phyloP scores from a whole-genome alignment of 1,139 yeast species.

The Taphrina flavorubra region DNA sequence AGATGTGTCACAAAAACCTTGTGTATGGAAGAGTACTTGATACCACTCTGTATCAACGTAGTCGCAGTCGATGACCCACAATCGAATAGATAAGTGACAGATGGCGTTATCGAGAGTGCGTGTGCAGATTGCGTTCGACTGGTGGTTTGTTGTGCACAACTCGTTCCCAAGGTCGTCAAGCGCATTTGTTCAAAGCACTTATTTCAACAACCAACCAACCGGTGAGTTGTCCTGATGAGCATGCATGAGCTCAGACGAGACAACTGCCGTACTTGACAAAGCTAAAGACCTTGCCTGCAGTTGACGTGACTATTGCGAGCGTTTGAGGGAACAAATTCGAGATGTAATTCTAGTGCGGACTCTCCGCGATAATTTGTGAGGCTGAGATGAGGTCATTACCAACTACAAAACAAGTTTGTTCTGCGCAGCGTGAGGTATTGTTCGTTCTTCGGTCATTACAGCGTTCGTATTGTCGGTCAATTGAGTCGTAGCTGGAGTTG shows the following conservation, averaged over 20 bases:
- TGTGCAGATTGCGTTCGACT: conserved; percentile 35
- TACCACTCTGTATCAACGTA: conserved; percentile 16
- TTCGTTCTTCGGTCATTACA: neutral
- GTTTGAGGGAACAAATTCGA: neutral
- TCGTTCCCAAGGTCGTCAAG: conserved; percentile 32
- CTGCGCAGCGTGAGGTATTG: too few species aligned
- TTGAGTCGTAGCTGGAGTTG: neutral
- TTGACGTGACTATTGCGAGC: neutral
- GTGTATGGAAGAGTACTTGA: conserved; percentile 19
- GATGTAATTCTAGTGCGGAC: neutral
- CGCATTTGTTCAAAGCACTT: conserved; percentile 6
- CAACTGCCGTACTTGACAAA: neutral
- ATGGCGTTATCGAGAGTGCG: conserved; percentile 18
- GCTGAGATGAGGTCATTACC: conserved; percentile 6
- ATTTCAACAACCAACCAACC: too few species aligned
- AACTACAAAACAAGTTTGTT: too few species aligned
- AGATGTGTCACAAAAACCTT: conserved; percentile 38
- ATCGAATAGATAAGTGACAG: conserved; percentile 27
- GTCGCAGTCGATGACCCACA: conserved; percentile 34
- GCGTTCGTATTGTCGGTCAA: neutral
- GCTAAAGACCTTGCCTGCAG: too few species aligned
- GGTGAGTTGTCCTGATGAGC: too few species aligned
- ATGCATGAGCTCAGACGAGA: too few species aligned
- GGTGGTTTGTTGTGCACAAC: conserved; percentile 36
- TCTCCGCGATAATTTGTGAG: conserved; percentile 1